Percentiles rank a stretch among this genome's conserved stretches.
Conservation (phyloP, 148 eudicot species). For the Heliamphora exappendiculata region DNA sequence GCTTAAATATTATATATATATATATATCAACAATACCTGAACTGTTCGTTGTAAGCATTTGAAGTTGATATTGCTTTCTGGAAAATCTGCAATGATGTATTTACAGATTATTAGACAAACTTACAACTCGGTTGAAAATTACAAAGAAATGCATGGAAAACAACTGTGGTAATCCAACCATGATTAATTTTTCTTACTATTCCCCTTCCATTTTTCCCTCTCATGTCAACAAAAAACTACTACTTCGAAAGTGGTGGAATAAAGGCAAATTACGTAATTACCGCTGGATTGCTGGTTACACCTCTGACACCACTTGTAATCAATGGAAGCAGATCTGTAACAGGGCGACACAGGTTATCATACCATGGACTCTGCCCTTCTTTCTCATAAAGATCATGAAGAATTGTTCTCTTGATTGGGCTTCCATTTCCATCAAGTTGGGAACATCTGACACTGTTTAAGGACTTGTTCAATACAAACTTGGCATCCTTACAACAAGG, state of each 20-base stretch:
- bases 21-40: constrained; percentile 51
- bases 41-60: constrained; percentile 88
- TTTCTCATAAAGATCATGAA: constrained; percentile 86
- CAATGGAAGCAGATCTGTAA: constrained; percentile 82
- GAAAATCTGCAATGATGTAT: constrained; percentile 57
- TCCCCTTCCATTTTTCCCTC: neutral
- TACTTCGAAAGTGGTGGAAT: neutral
- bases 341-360: constrained; percentile 92
- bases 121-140: neutral
- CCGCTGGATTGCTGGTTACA: constrained; percentile 99
- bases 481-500: neutral
- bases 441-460: constrained; percentile 58
- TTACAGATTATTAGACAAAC: neutral
- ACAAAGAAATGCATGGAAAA: neutral
- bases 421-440: constrained; percentile 55
- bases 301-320: constrained; percentile 84
- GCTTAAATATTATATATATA: neutral
- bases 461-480: neutral
- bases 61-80: constrained; percentile 98
- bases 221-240: neutral
- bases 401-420: constrained; percentile 50
- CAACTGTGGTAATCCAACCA: neutral
- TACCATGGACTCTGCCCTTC: constrained; percentile 98
- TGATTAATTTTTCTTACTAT: neutral
- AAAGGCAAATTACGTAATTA: constrained; percentile 12